Conservation (phyloP, 805 yeast genomes). For the Kluyveromyces lactis region DNA sequence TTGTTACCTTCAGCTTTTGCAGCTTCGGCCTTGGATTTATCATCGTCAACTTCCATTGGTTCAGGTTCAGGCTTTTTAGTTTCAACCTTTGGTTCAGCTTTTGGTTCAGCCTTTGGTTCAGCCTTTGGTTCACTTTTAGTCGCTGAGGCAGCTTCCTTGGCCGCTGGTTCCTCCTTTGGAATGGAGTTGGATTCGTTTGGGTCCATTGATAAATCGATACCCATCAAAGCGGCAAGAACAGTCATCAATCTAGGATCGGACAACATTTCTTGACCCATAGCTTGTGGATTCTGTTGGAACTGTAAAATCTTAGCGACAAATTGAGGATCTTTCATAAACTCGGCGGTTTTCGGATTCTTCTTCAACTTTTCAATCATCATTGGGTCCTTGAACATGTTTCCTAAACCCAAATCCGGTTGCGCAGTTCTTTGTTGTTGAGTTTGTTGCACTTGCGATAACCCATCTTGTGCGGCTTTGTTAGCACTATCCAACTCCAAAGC, state of each 20-base stretch:
- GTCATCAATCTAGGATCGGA: constrained; percentile 84
- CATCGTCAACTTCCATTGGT: constrained; percentile 27
- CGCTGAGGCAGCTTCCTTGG: constrained; percentile 30
- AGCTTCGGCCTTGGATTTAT: constrained; percentile 49
- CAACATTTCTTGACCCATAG: constrained; percentile 60
- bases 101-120: constrained; percentile 16
- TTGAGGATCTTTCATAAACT: constrained; percentile 77
- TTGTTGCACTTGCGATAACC: constrained; percentile 60
- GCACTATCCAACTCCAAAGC: constrained; percentile 73
- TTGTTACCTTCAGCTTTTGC: constrained; percentile 81
- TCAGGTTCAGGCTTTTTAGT: constrained; percentile 21
- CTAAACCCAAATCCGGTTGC: constrained; percentile 67
- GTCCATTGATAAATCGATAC: constrained; percentile 57
- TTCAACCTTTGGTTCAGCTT: constrained; percentile 19
- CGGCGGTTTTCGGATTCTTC: constrained; percentile 80
- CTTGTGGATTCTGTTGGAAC: constrained; percentile 64
- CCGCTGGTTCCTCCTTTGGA: constrained; percentile 22
- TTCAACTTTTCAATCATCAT: constrained; percentile 64
- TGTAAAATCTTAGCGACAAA: constrained; percentile 57
- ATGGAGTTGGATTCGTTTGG: constrained; percentile 22
- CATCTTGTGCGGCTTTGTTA: constrained; percentile 83
- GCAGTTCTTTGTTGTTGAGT: constrained; percentile 45
- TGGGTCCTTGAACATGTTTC: constrained; percentile 74
- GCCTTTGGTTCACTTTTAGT: constrained; percentile 8
- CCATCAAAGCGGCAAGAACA: constrained; percentile 76